phyloP scores from a whole-genome alignment of 306 rosid genomes.

The Prunus padus region DNA sequence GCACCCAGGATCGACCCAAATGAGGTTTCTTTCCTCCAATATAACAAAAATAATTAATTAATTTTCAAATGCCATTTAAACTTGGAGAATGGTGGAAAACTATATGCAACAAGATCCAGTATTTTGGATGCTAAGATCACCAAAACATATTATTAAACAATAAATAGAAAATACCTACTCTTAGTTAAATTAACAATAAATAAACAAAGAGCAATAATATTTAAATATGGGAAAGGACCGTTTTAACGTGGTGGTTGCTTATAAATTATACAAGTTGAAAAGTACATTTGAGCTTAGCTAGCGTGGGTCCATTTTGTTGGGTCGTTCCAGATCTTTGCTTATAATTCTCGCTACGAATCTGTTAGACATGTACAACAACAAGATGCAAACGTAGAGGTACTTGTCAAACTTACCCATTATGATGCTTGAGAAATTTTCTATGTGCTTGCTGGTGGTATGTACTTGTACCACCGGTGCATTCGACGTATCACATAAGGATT shows the following conservation, averaged over 20 bases:
- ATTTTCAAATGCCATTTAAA: neutral
- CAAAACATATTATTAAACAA: neutral
- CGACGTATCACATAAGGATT: too few species aligned
- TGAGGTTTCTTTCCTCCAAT: too few species aligned
- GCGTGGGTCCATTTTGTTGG: neutral
- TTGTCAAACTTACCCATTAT: neutral
- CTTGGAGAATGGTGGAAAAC: neutral
- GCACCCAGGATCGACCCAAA: rapidly evolving
- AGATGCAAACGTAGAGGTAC: neutral
- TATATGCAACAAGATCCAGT: conserved; percentile 32
- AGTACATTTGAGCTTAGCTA: conserved; percentile 14
- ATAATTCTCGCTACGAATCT: neutral
- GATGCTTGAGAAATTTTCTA: neutral
- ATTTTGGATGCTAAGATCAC: conserved; percentile 33
- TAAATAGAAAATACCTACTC: neutral
- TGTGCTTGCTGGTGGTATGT: neutral
- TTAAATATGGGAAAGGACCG: neutral
- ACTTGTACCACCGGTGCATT: neutral
- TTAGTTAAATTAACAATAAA: too few species aligned
- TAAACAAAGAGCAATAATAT: neutral
- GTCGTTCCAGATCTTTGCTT: conserved; percentile 2
- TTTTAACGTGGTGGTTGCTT: neutral
- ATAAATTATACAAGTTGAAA: neutral
- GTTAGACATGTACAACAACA: conserved; percentile 4
- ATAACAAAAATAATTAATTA: neutral